Evolutionary conservation across 2,329 filamentous ascomycete species (phyloP), one percentile per base, ranked within the genome.

Genomic region (Peltaster fructicola): DNA sequence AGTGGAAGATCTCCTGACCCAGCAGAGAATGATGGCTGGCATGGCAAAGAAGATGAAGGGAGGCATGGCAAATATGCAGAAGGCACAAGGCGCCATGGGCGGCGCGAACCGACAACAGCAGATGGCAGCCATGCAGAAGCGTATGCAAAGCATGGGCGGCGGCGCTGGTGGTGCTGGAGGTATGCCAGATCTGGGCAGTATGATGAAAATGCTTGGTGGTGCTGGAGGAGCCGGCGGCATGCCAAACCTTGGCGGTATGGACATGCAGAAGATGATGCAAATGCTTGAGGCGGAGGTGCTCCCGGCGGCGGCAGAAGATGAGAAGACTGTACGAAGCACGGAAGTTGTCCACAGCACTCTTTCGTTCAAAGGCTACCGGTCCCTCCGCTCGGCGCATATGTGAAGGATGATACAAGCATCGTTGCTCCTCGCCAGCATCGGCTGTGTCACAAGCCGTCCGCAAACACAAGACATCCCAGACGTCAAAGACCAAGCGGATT

Each of bases 41-140:
- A 93, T 98, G 82, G 88, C 88, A 23, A 98, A 95, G 72, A 90
- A 90, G 59, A 90, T 98, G 71, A 85, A 88, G 30, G 84, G 84
- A 18, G 84, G 80, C 49, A 91, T 92, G 76, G 88, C 88, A 58
- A 91, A 93, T 48, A 90, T 95, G 75, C 81, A 93, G 51, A 73
- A 75, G 25, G 84, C 84, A 1, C 84, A 95, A 53, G 76, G 77
- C 27, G 80, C 79, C 35, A 81, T 93, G 73, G 79, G 75, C 14
- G 82, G 84, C 21, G 78, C 73, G 15, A 92, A 92, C 55, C 85
- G 88, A 52, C 69, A 80, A 15, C 81, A 92, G 49, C 85, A 95
- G 53, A 68, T 95, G 56, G 84, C 84, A 0, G 85, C 88, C 2
- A 91, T 95, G 82, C 88, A 98, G 57, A 92, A 92, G 58, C 65